Percentiles rank a stretch among this genome's conserved stretches.
Evolutionary conservation across 106 monocot species (phyloP).

Genomic region (Xerophyta viscosa): DNA sequence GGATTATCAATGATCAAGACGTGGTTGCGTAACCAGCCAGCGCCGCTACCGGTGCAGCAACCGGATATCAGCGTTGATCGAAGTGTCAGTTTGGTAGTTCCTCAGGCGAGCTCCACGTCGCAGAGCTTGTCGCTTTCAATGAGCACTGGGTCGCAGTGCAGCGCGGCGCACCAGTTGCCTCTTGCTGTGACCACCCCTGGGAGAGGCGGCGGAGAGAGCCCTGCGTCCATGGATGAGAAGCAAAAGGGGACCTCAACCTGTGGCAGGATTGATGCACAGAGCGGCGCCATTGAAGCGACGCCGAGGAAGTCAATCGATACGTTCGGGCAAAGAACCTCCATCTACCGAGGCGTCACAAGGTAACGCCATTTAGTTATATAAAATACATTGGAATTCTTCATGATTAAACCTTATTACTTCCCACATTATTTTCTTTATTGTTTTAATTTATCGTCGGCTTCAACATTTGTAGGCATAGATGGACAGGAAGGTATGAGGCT

Average conservation of each 20-base stretch:
- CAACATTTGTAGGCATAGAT: conserved; percentile 55
- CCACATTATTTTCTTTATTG: too few relatives aligned
- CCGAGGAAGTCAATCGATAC: conserved; percentile 75
- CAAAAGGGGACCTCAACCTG: not conserved
- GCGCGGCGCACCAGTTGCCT: conserved; percentile 42
- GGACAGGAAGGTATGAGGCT: conserved; percentile 91
- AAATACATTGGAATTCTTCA: too few relatives aligned
- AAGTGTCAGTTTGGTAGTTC: not conserved
- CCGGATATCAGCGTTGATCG: not conserved
- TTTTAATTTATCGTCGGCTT: too few relatives aligned
- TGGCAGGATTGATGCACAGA: not conserved
- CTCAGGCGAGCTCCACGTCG: conserved; percentile 5
- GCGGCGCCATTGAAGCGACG: conserved; percentile 18
- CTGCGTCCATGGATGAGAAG: conserved; percentile 17
- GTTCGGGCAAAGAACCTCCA: conserved; percentile 92
- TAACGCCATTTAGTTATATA: too few relatives aligned
- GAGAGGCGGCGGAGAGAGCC: conserved; percentile 19
- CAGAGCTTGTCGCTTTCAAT: conserved; percentile 72
- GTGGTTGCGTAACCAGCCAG: conserved; percentile 63
- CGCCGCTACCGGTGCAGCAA: conserved; percentile 15
- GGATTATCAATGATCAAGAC: conserved; percentile 90
- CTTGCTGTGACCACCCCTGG: conserved; percentile 9
- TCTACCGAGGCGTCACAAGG: conserved; percentile 94
- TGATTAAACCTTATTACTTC: too few relatives aligned
- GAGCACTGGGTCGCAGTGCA: conserved; percentile 63